Evolutionary conservation across 768 basidiomycete species (phyloP), one percentile per base, ranked within the genome.

Genomic region (Leccinum disarticulatum): DNA sequence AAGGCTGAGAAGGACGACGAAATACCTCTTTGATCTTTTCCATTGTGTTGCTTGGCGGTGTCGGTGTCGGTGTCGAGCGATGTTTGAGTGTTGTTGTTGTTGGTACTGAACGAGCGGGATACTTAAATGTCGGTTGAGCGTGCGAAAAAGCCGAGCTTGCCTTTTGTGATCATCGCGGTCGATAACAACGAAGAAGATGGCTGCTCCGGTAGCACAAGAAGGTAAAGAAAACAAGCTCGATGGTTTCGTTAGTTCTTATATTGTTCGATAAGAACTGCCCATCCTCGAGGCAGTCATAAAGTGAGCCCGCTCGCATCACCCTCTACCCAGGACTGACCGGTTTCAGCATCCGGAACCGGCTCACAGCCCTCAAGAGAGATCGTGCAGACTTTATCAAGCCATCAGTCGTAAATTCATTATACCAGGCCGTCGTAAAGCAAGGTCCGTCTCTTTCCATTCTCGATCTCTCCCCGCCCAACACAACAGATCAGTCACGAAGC

Each of bases 261-360:
- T 70, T 71, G 68, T 73, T 67, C 58, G 70, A 70, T 46, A 77
- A 88, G 96, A 98, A 79, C 81, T 95, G 63, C 88, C 92, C 60
- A 93, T 98, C 74, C 87, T 98, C 69, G 96, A 98, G 81, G 83
- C 90, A 31, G 85, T 98, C 65, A 94, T 97, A 76, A 90, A 91
- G 94, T 94, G 47, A 15, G 64, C 52, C 3, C 35, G 14, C 8
- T 66, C 77, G 71, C 41, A 59, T 56, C 10, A 6, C n/a, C n/a
- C 62, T 62, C 62, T 63, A 64, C 70, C 68, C 66, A 64, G 41
- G 36, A 19, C 43, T 11, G 10, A 59, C 57, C 60, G 65, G 53
- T 56, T 62, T 17, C 73, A 96, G 93, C 76, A 95, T 98, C 73
- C 87, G 96, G 59, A 96, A 97, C 76, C 86, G 96, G 63, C 85